Evolutionary conservation across 2,329 filamentous ascomycete species (phyloP).

Genomic region (Orbilia quercus): DNA sequence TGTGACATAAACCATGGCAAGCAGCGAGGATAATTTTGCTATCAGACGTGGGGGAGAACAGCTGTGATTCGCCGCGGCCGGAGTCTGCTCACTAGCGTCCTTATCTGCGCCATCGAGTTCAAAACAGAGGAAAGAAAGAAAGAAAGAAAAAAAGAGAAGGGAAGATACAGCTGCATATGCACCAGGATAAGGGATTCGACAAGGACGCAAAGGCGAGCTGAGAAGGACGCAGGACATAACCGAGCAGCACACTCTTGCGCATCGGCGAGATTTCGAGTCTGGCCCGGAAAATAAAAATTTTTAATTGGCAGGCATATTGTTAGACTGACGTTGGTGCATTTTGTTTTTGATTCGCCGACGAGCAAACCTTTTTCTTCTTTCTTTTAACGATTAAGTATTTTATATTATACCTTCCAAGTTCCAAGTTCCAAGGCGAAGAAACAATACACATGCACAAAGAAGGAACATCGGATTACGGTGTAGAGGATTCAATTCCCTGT

Average conservation of each 20-base stretch:
- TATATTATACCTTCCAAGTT: background rate
- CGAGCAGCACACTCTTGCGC: slow-evolving; percentile 23
- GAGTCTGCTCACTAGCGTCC: background rate
- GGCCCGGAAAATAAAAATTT: slow-evolving; percentile 35
- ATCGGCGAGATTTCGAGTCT: slow-evolving; percentile 18
- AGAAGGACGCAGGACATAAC: slow-evolving; percentile 41
- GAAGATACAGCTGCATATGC: background rate
- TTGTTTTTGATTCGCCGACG: background rate
- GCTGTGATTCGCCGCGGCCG: slow-evolving; percentile 37
- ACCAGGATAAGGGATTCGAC: background rate
- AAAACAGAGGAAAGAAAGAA: too few species aligned
- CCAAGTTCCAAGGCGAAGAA: too few species aligned
- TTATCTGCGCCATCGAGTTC: slow-evolving; percentile 4
- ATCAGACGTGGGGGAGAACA: slow-evolving; percentile 31
- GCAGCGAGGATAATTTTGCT: background rate
- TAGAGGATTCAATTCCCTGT: background rate
- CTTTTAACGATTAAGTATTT: background rate
- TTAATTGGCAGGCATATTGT: slow-evolving; percentile 4
- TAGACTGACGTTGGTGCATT: background rate
- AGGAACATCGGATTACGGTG: too few species aligned
- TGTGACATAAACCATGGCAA: slow-evolving; percentile 31
- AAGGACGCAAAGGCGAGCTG: background rate
- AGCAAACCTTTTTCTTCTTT: background rate
- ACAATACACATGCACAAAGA: too few species aligned
- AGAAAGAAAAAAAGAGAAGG: too few species aligned